Evolutionary conservation across 768 basidiomycete genomes (phyloP), one percentile per base, ranked within the genome.

Genomic region (Tephrocybe sp.): DNA sequence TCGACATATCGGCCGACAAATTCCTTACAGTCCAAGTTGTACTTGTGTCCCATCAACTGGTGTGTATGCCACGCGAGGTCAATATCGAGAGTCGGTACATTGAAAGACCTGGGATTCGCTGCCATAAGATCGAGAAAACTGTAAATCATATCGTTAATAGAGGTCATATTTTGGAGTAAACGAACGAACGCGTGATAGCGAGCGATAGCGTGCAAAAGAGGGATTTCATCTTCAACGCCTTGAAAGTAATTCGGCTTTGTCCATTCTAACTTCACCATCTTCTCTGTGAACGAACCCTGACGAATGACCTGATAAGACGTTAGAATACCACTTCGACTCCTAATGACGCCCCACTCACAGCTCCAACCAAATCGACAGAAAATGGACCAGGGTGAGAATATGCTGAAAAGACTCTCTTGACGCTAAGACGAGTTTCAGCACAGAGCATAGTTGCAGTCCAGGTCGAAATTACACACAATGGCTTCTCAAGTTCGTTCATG

Each of bases 21-120:
- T 12, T 46, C 63, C 49, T 63, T 62, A 39, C 78, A 77, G 51
- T 84, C 76, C 1, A 52, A 42, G 4, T 62, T 58, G 57, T 88
- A 88, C 33, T 69, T 66, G 2, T 49, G 51, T 0, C 72, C 71
- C 61, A 76, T 69, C 5, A 88, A 71, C 55, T 87, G 86, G 51
- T 89, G 85, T 0, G 84, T 85, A 55, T 90, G 87, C 86, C 87
- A 88, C 3, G 76, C 79, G 16, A 90, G 69, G 55, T 89, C 87
- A 33, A 89, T 86, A 53, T 88, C 85, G n/a, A 89, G 63, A 1
- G 84, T 86, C 10, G 84, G 82, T 2, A 83, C 80, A 34, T 75
- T 69, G 61, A 79, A 74, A 0, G 69, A 60, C 8, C 58, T 58
- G 1, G 77, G 72, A 0, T 68, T 70, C 1, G 72, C 70, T 12